These are phyloP conservation scores for Colletotrichum tamarilloi DNA, from an alignment of 2,329 filamentous ascomycete genomes.

Conservation along the genomic window DNA sequence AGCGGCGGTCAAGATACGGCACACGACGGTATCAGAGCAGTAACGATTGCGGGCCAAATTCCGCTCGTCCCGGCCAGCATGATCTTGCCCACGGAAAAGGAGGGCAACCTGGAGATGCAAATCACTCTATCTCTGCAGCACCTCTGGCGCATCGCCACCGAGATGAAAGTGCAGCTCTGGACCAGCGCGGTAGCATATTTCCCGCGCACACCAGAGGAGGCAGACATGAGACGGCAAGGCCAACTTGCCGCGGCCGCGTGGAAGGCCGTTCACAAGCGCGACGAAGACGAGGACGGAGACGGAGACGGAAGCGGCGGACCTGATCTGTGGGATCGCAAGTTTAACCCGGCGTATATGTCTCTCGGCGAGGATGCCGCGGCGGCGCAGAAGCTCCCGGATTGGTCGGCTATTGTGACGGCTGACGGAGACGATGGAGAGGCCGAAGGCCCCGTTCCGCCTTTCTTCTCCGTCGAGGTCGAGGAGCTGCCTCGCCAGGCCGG, in stretches of 20 bases:
- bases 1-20: background rate
- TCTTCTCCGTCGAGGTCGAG: constrained; percentile 81
- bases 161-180: constrained; percentile 80
- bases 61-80: constrained; percentile 86
- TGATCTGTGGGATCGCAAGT: constrained; percentile 77
- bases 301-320: constrained; percentile 58
- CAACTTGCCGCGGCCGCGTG: constrained; percentile 59
- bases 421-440: constrained; percentile 40
- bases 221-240: constrained; percentile 49
- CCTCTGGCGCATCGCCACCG: constrained; percentile 82
- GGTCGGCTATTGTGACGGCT: constrained; percentile 55
- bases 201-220: constrained; percentile 49
- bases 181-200: constrained; percentile 81
- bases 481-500: constrained; percentile 78
- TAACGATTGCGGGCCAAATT: constrained; percentile 90
- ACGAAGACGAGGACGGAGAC: constrained; percentile 61
- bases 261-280: constrained; percentile 48
- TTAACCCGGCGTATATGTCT: constrained; percentile 62
- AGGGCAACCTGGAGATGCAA: constrained; percentile 64
- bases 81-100: constrained; percentile 60
- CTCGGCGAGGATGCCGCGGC: constrained; percentile 44
- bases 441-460: constrained; percentile 63
- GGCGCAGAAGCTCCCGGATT: constrained; percentile 59
- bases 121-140: constrained; percentile 85
- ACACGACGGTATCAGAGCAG: constrained; percentile 44